Conservation (phyloP, 1,139 yeast genomes). For the Pichia kudriavzevii region DNA sequence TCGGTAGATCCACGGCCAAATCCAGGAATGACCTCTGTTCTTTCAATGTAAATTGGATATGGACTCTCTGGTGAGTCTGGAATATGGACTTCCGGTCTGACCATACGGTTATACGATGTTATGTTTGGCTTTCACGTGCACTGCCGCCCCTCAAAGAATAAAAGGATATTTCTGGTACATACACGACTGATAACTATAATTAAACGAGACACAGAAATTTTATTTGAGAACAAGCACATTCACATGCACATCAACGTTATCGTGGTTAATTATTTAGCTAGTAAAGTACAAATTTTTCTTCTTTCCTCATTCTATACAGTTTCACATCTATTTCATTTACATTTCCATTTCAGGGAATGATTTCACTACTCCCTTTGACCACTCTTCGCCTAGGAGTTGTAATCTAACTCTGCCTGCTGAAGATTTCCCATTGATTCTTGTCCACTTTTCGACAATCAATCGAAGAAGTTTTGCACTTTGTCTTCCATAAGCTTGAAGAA, state of each 20-base stretch:
- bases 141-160: no score
- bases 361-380: constrained; percentile 43
- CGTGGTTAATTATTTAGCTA: no score
- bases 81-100: constrained; percentile 21
- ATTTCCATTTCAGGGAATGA: constrained; percentile 35
- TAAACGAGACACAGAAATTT: no score
- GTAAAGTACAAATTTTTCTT: no score
- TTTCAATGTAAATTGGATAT: constrained; percentile 52
- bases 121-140: not conserved
- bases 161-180: no score
- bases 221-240: no score
- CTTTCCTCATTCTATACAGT: no score
- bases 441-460: constrained; percentile 43
- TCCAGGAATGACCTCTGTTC: constrained; percentile 65
- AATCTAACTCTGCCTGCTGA: constrained; percentile 76
- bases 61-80: constrained; percentile 52
- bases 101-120: constrained; percentile 12
- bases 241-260: no score
- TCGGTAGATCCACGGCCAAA: constrained; percentile 95
- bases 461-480: constrained; percentile 63
- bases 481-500: constrained; percentile 49
- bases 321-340: no score
- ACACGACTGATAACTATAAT: no score
- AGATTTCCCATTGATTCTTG: constrained; percentile 42
- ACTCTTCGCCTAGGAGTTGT: constrained; percentile 70